A percentile compares a stretch with the other conserved stretches of the same genome.
These are phyloP conservation scores for Hericium coralloides DNA, from an alignment of 768 basidiomycete species.

Conservation along the genomic window DNA sequence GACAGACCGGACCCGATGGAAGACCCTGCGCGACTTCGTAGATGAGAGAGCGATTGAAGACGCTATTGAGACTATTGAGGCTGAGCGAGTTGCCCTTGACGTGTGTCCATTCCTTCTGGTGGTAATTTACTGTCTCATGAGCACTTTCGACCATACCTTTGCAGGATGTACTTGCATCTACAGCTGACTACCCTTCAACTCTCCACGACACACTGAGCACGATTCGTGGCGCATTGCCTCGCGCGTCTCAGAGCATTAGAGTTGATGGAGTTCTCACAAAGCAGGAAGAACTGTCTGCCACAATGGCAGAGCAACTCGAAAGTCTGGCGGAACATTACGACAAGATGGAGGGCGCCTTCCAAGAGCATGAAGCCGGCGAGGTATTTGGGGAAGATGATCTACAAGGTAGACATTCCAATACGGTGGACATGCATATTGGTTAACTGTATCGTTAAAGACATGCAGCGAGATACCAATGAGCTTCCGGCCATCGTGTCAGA, in stretches of 20 bases:
- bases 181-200: constrained; percentile 60
- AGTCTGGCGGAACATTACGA: constrained; percentile 68
- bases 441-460: constrained; percentile 35
- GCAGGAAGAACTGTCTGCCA: constrained; percentile 48
- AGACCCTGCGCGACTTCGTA: constrained; percentile 78
- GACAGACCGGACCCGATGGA: constrained; percentile 56
- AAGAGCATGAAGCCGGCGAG: constrained; percentile 62
- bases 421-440: background rate
- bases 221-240: constrained; percentile 46
- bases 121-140: background rate
- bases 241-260: background rate
- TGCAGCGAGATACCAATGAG: constrained; percentile 76
- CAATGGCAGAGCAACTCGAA: constrained; percentile 71
- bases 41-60: constrained; percentile 79
- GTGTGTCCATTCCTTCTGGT: constrained; percentile 38
- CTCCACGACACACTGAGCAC: constrained; percentile 45
- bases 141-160: background rate
- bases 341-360: constrained; percentile 62
- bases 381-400: constrained; percentile 60
- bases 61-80: constrained; percentile 62
- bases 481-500: constrained; percentile 68
- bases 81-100: constrained; percentile 57
- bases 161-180: constrained; percentile 54
- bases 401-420: constrained; percentile 33
- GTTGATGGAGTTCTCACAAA: constrained; percentile 30